Conservation (phyloP, 768 basidiomycete genomes). For the Mycena metata region DNA sequence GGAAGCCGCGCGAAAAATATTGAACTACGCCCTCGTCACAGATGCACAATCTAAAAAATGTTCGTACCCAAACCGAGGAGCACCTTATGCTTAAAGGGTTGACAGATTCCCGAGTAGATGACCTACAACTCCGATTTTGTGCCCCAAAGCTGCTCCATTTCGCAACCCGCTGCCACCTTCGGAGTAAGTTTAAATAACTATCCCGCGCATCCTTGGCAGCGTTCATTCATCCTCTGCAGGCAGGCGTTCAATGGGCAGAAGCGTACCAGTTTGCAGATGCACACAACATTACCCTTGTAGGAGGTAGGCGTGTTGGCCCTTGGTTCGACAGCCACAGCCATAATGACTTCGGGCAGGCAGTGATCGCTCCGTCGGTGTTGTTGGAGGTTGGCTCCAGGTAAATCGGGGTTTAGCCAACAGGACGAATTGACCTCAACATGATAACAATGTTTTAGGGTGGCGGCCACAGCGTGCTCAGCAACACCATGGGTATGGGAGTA, state of each 20-base stretch:
- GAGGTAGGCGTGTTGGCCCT: conserved; percentile 45
- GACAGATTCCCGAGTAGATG: not conserved
- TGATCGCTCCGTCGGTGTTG: conserved; percentile 55
- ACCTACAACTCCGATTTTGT: conserved; percentile 4
- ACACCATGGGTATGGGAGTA: conserved; percentile 61
- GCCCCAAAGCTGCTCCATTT: conserved; percentile 9
- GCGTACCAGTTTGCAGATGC: conserved; percentile 59
- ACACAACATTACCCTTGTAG: conserved; percentile 60
- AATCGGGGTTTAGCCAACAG: not conserved
- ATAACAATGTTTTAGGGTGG: conserved; percentile 49
- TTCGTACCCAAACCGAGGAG: conserved; percentile 23
- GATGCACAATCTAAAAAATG: conserved; percentile 58
- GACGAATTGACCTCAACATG: not conserved
- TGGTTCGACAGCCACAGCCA: not conserved
- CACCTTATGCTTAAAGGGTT: not conserved
- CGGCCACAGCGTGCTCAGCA: conserved; percentile 58
- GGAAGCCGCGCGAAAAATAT: not conserved
- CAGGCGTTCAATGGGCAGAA: conserved; percentile 60
- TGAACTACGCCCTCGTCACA: conserved; percentile 27
- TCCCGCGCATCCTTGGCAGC: too few relatives aligned
- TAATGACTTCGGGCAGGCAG: conserved; percentile 40
- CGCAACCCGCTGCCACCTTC: conserved; percentile 44
- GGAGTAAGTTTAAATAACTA: conserved; percentile 49
- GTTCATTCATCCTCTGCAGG: conserved; percentile 42
- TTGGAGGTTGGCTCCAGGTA: conserved; percentile 20